Conservation (phyloP, 2,329 filamentous ascomycete genomes). For the Dothideomycetes sp. region DNA sequence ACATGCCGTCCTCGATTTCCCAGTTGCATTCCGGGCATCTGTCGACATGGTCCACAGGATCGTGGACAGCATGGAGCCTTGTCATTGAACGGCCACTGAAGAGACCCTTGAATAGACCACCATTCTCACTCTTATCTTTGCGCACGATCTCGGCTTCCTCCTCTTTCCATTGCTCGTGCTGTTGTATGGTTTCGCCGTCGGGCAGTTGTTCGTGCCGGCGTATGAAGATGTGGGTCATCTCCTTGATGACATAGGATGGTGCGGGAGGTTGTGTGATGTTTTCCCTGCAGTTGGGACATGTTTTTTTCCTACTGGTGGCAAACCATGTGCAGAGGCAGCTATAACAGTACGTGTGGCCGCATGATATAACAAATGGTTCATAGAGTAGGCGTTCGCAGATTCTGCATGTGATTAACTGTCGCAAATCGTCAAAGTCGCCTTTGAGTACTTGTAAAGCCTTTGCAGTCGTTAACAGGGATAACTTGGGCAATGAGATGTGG, state of each 20-base stretch:
- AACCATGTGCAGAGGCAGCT: slow-evolving; percentile 42
- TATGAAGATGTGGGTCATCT: slow-evolving; percentile 55
- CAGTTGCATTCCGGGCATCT: slow-evolving; percentile 54
- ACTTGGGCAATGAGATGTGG: background rate
- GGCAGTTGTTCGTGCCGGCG: slow-evolving; percentile 52
- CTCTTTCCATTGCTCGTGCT: slow-evolving; percentile 48
- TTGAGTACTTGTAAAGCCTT: slow-evolving; percentile 17
- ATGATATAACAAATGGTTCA: slow-evolving; percentile 59
- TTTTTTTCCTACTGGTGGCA: slow-evolving; percentile 52
- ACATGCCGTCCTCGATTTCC: slow-evolving; percentile 55
- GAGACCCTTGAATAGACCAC: slow-evolving; percentile 55
- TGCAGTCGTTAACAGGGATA: background rate
- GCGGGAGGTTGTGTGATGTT: slow-evolving; percentile 50
- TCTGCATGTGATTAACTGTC: slow-evolving; percentile 54
- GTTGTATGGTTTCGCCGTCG: slow-evolving; percentile 52
- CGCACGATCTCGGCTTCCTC: slow-evolving; percentile 54
- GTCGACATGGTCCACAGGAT: slow-evolving; percentile 51
- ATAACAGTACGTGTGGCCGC: slow-evolving; percentile 66
- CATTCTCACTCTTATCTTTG: slow-evolving; percentile 48
- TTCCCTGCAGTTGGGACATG: slow-evolving; percentile 59
- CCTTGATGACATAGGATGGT: slow-evolving; percentile 56
- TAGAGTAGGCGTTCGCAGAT: slow-evolving; percentile 61
- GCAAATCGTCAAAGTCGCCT: slow-evolving; percentile 51
- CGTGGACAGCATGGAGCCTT: slow-evolving; percentile 37
- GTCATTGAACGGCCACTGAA: slow-evolving; percentile 34